phyloP scores from a whole-genome alignment of 108 stramenopile genomes.

The Cyclostephanos tholiformis region DNA sequence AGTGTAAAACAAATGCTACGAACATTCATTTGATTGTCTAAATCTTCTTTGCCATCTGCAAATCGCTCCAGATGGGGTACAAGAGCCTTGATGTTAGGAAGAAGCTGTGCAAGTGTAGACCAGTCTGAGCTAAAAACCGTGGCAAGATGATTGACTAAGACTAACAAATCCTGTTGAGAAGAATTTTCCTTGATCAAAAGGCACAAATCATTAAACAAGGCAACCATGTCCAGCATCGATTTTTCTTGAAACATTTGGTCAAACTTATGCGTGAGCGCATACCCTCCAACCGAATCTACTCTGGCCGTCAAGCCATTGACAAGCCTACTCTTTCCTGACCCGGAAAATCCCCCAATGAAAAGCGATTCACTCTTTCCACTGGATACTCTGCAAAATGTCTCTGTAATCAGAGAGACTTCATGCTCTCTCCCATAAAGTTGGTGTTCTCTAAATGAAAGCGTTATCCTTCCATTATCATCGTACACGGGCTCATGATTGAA shows the following conservation, averaged over 20 bases:
- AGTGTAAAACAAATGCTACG: constrained; percentile 40
- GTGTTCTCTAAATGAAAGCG: constrained; percentile 11
- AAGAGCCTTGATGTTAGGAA: constrained; percentile 31
- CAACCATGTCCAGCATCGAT: constrained; percentile 27
- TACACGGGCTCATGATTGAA: constrained; percentile 8
- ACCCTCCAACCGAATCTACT: constrained; percentile 10
- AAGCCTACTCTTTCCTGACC: constrained; percentile 12
- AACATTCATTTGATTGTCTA: constrained; percentile 29
- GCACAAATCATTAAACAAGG: constrained; percentile 42
- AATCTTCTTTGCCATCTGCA: neutral
- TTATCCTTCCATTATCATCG: neutral
- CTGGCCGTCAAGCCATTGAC: constrained; percentile 5
- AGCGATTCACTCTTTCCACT: constrained; percentile 37
- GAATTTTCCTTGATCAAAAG: constrained; percentile 10
- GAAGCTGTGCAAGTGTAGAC: constrained; percentile 13
- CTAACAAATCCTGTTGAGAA: neutral
- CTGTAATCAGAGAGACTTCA: constrained; percentile 17
- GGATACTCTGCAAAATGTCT: constrained; percentile 41
- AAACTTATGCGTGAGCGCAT: constrained; percentile 30
- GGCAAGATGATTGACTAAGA: constrained; percentile 18
- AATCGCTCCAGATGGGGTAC: constrained; percentile 1
- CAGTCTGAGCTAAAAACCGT: constrained; percentile 25
- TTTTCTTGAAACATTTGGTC: constrained; percentile 35
- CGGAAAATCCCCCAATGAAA: constrained; percentile 38
- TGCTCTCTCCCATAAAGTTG: constrained; percentile 38